A percentile compares a stretch with the other conserved stretches of the same genome.
Evolutionary conservation across 2,329 filamentous ascomycete genomes (phyloP).

Genomic region (Phoma sp.): DNA sequence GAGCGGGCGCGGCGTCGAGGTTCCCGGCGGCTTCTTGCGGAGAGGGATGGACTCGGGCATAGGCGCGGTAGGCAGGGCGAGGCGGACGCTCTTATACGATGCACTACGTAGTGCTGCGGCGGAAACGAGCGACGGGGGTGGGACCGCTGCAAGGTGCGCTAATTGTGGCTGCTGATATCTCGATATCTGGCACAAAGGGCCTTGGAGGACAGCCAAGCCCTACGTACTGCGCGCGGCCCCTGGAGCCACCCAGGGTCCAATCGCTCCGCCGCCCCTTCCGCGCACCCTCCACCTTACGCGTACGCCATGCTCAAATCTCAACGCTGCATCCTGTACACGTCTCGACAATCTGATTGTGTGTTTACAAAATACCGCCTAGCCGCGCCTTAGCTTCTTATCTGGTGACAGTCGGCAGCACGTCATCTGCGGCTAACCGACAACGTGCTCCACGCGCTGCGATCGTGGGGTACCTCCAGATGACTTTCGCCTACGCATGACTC

Average conservation of each 20-base stretch:
- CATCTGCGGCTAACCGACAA: slow-evolving; percentile 5
- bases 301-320: slow-evolving; percentile 2
- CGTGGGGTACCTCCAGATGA: slow-evolving; percentile 16
- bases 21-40: slow-evolving; percentile 33
- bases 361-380: background rate
- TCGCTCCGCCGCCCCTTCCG: slow-evolving; percentile 6
- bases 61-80: slow-evolving; percentile 33
- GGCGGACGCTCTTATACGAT: slow-evolving; percentile 6
- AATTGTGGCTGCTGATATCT: slow-evolving; percentile 17
- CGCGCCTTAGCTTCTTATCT: background rate
- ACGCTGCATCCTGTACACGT: too few relatives aligned
- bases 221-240: background rate
- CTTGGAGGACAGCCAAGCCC: slow-evolving; percentile 1
- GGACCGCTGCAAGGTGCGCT: slow-evolving; percentile 23
- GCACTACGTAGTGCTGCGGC: background rate
- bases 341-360: too few relatives aligned
- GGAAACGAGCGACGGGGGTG: slow-evolving; percentile 15
- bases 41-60: slow-evolving; percentile 50
- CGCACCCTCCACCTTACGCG: slow-evolving; percentile 7
- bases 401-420: slow-evolving; percentile 9
- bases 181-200: slow-evolving; percentile 11
- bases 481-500: slow-evolving; percentile 9
- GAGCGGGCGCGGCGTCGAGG: slow-evolving; percentile 20
- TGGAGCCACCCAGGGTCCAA: background rate
- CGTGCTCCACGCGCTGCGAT: background rate